Conservation (phyloP, 2,329 filamentous ascomycete genomes). For the Ophiostoma piceae region DNA sequence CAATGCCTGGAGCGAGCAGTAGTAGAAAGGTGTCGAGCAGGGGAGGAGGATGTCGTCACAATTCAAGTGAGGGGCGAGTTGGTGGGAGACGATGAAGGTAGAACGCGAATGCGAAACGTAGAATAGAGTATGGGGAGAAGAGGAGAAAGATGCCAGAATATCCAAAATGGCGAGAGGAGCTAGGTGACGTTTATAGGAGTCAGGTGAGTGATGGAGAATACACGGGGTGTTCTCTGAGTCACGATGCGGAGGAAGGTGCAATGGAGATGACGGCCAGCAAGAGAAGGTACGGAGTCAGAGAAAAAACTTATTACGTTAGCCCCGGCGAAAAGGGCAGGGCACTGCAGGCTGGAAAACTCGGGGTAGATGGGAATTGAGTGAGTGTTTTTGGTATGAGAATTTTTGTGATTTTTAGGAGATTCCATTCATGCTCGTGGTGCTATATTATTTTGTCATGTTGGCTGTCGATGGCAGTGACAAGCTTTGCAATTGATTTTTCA, state of each 20-base stretch:
- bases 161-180: neutral
- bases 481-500: neutral
- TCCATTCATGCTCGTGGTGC: neutral
- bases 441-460: neutral
- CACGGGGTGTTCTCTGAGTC: conserved; percentile 11
- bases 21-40: conserved; percentile 1
- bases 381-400: neutral
- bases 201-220: neutral
- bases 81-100: neutral
- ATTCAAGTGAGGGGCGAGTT: neutral
- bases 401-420: neutral
- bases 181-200: neutral
- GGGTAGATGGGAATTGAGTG: neutral
- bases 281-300: conserved; percentile 1
- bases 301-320: conserved; percentile 14
- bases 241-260: conserved; percentile 19
- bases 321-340: neutral
- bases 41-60: conserved; percentile 13
- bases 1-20: conserved; percentile 9
- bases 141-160: neutral
- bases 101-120: neutral
- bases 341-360: neutral
- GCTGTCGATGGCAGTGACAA: neutral
- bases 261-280: neutral
- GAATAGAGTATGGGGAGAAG: neutral